A percentile compares a stretch with the other conserved stretches of the same genome.
Conservation (phyloP, 495 filamentous ascomycete genomes). For the Aspergillus affinis region DNA sequence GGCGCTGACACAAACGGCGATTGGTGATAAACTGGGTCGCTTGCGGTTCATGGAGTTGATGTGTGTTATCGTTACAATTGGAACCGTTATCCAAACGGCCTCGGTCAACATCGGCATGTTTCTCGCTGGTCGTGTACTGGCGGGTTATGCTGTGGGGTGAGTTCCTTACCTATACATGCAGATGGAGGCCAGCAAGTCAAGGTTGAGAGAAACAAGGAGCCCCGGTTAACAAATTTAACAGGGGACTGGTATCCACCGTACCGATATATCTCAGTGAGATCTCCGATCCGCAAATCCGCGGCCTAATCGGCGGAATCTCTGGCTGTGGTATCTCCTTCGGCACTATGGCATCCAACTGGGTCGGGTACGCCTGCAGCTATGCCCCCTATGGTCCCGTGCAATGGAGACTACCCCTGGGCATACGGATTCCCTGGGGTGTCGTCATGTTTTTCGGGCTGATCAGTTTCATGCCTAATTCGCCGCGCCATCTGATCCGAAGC, state of each 20-base stretch:
- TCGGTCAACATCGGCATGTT: constrained; percentile 61
- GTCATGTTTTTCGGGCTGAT: constrained; percentile 55
- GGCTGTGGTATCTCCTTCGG: constrained; percentile 59
- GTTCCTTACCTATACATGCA: constrained; percentile 6
- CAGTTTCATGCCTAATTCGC: constrained; percentile 61
- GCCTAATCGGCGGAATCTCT: constrained; percentile 58
- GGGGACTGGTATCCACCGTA: constrained; percentile 55
- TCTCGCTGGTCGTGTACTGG: constrained; percentile 54
- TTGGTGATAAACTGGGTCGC: constrained; percentile 56
- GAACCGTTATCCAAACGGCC: constrained; percentile 55
- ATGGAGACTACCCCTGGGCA: constrained; percentile 57
- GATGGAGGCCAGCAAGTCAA: too few relatives aligned
- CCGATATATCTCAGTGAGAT: constrained; percentile 62
- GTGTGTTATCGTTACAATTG: constrained; percentile 57
- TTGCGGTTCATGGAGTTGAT: constrained; percentile 60
- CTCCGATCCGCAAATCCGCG: constrained; percentile 51
- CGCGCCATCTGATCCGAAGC: constrained; percentile 54
- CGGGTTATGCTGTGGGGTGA: constrained; percentile 57
- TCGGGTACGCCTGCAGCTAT: constrained; percentile 56
- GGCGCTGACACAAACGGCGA: constrained; percentile 50
- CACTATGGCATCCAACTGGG: constrained; percentile 59
- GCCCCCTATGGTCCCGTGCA: constrained; percentile 54
- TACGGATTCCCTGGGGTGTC: constrained; percentile 60
- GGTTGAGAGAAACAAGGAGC: too few relatives aligned
- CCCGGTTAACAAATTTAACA: constrained; percentile 11